Percentiles rank a stretch among this genome's conserved stretches.
Evolutionary conservation across 106 monocot species (phyloP).

Genomic region (Dendrobium huoshanense): DNA sequence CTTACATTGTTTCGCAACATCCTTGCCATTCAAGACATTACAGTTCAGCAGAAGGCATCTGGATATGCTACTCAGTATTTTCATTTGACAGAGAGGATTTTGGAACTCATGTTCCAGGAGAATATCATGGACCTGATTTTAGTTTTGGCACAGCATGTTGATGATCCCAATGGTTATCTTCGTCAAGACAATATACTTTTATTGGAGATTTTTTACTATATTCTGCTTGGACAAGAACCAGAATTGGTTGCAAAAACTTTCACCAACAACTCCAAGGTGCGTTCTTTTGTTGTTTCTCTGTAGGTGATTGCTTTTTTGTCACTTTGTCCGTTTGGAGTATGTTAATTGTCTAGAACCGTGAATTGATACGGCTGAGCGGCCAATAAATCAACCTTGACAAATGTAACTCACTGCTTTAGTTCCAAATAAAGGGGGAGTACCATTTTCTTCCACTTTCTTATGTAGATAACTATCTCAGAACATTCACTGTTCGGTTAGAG

Average conservation of each 20-base stretch:
- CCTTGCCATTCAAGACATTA: slow-evolving; percentile 66
- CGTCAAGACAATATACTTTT: slow-evolving; percentile 72
- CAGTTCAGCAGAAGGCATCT: slow-evolving; percentile 68
- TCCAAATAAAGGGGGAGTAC: too few relatives aligned
- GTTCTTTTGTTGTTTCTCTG: not conserved
- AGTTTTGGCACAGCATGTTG: slow-evolving; percentile 65
- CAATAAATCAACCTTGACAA: too few relatives aligned
- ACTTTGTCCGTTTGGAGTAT: not conserved
- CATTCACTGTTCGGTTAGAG: too few relatives aligned
- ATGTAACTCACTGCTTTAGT: too few relatives aligned
- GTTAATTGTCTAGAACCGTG: not conserved
- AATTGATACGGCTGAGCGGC: not conserved
- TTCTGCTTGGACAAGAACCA: slow-evolving; percentile 68
- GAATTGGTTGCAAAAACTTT: slow-evolving; percentile 52
- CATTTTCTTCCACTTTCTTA: too few relatives aligned
- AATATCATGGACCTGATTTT: slow-evolving; percentile 84
- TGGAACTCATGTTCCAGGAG: slow-evolving; percentile 88
- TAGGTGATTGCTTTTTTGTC: not conserved
- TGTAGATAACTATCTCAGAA: too few relatives aligned
- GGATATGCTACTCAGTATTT: slow-evolving; percentile 68
- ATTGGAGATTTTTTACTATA: slow-evolving; percentile 70
- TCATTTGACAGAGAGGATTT: slow-evolving; percentile 51
- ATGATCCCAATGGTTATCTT: slow-evolving; percentile 58
- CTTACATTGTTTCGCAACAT: slow-evolving; percentile 92
- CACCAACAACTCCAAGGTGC: slow-evolving; percentile 39